Evolutionary conservation across 1,139 yeast genomes (phyloP).

Genomic region (Suzukiozyma palmioleophila): DNA sequence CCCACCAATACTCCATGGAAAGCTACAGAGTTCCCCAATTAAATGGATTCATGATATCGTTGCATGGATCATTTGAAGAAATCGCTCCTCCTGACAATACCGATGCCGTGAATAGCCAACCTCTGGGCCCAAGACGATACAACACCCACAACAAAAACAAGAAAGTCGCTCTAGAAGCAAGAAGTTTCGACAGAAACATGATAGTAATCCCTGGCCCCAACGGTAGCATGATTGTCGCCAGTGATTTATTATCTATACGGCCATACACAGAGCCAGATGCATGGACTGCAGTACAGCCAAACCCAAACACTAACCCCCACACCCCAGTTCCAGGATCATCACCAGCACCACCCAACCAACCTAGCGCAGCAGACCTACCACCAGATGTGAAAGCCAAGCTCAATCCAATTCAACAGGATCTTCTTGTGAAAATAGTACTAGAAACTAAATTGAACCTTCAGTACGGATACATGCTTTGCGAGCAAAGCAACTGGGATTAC

Average conservation of each 20-base stretch:
- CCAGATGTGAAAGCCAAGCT: slow-evolving; percentile 53
- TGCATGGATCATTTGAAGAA: slow-evolving; percentile 87
- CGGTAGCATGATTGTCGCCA: slow-evolving; percentile 75
- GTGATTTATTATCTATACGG: slow-evolving; percentile 72
- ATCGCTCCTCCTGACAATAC: slow-evolving; percentile 45
- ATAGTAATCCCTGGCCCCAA: slow-evolving; percentile 70
- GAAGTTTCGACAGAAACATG: slow-evolving; percentile 86
- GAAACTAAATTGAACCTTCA: slow-evolving; percentile 77
- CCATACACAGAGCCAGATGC: slow-evolving; percentile 56
- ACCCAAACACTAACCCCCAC: slow-evolving; percentile 4
- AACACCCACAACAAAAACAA: slow-evolving; percentile 24
- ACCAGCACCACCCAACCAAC: slow-evolving; percentile 16
- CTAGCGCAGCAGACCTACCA: slow-evolving; percentile 39
- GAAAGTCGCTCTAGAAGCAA: slow-evolving; percentile 47
- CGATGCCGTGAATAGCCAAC: slow-evolving; percentile 14
- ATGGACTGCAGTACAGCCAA: slow-evolving; percentile 36
- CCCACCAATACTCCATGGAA: slow-evolving; percentile 72
- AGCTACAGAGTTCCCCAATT: slow-evolving; percentile 68
- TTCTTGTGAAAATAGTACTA: slow-evolving; percentile 58
- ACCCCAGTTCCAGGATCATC: slow-evolving; percentile 8
- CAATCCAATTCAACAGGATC: slow-evolving; percentile 56
- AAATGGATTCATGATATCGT: slow-evolving; percentile 67
- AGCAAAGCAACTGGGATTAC: slow-evolving; percentile 85
- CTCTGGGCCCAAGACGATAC: slow-evolving; percentile 27
- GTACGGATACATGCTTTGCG: slow-evolving; percentile 79